phyloP scores from a whole-genome alignment of 2,329 filamentous ascomycete genomes.

The Aspergillus spinulosporus region DNA sequence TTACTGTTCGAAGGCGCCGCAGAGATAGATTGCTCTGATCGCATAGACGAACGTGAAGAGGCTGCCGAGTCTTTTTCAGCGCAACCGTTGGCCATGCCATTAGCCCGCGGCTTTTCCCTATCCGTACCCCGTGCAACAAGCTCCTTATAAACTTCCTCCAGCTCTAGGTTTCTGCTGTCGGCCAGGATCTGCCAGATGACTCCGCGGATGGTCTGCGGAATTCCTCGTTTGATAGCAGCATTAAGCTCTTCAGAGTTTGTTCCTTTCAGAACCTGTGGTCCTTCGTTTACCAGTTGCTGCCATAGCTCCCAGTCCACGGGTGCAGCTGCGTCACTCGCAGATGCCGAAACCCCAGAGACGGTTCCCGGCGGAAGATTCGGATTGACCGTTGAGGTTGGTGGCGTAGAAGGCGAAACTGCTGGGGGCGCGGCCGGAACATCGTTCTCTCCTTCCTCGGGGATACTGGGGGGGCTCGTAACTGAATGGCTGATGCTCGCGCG shows the following conservation, averaged over 20 bases:
- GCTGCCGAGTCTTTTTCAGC: constrained; percentile 64
- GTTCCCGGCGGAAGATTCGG: constrained; percentile 78
- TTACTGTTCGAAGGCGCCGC: constrained; percentile 58
- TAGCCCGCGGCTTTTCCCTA: constrained; percentile 66
- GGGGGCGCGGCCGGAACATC: constrained; percentile 32
- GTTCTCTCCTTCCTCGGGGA: constrained; percentile 50
- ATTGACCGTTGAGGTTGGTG: constrained; percentile 63
- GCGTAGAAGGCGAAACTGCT: constrained; percentile 30
- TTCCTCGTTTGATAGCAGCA: constrained; percentile 85
- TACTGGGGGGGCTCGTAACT: constrained; percentile 50
- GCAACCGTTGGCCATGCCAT: constrained; percentile 55
- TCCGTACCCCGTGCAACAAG: constrained; percentile 77
- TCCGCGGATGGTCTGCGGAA: constrained; percentile 92
- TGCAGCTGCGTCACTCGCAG: constrained; percentile 61
- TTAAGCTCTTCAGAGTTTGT: constrained; percentile 89
- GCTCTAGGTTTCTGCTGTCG: constrained; percentile 87
- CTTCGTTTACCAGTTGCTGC: constrained; percentile 94
- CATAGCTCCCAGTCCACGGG: constrained; percentile 98
- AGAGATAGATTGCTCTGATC: constrained; percentile 71
- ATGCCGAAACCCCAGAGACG: constrained; percentile 74
- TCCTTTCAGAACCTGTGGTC: constrained; percentile 80
- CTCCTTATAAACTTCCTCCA: constrained; percentile 84
- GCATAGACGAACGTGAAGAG: constrained; percentile 76
- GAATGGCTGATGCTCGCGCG: constrained; percentile 44
- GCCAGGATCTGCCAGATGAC: constrained; percentile 98